Evolutionary conservation across 1,284 basidiomycete genomes (phyloP), one percentile per base, ranked within the genome.

Genomic region (Chondrostereum purpureum): DNA sequence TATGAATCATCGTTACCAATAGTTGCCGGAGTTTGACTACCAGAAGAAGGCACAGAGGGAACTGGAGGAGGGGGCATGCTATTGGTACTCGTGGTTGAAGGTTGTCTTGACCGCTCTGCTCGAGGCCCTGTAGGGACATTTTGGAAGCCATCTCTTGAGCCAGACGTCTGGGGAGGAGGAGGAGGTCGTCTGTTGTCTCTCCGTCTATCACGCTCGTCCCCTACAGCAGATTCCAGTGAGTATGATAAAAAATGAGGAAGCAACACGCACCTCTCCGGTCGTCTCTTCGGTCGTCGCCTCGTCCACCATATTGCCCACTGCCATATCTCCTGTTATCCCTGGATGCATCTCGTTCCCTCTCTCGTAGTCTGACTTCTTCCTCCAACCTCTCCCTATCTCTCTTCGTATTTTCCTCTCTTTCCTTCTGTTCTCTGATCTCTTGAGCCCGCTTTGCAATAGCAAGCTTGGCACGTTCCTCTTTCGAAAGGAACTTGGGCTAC

Each of bases 401-500:
- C 47, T 68, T 73, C 1, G 77, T 49, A 3, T 69, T 64, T 38
- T 88, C 80, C 21, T 80, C 77, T 44, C 69, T 77, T 49, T 78
- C 78, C 51, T 73, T 80, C 57, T 87, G 76, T 40, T 78, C 80
- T 46, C 68, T 75, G 45, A 91, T 84, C 61, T 90, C 91, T 51
- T 80, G 77, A 42, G 80, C 75, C n/a, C 92, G 83, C 58, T 90
- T 87, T 27, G 83, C 81, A 51, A 95, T 87, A 1, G 92, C 93
- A 31, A 94, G 67, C 56, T 81, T 80, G n/a, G 88, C 88, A 38
- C 92, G 80, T 58, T 93, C 85, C 54, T 91, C 88, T 64, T 87
- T 94, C 3, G 87, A 80, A 14, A 95, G 72, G 69, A 95, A 95
- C 62, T 80, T 92, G 23, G 91, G 91, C 90, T 93, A 63, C n/a